phyloP scores from a whole-genome alignment of 176 grass and related monocot genomes.

The Carex scoparia region DNA sequence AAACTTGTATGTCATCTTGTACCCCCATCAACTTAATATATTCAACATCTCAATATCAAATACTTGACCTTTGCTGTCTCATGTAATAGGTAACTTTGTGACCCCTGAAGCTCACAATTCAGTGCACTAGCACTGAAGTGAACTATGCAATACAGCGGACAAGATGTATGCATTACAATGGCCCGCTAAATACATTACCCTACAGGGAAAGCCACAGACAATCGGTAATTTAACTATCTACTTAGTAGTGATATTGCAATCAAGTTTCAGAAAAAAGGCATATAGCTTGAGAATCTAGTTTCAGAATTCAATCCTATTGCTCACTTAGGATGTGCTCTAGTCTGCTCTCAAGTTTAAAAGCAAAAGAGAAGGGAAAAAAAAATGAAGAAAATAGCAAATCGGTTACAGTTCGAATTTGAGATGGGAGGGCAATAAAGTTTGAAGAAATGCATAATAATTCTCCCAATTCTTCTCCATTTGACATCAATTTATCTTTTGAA shows the following conservation, averaged over 20 bases:
- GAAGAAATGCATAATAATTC: not conserved
- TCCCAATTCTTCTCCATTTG: not conserved
- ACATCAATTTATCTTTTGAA: not conserved
- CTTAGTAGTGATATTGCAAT: not conserved
- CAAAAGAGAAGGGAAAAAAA: not conserved
- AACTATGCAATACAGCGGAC: not conserved
- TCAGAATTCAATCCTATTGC: not conserved
- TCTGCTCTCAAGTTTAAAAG: not conserved
- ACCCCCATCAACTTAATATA: not conserved
- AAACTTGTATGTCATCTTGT: not conserved
- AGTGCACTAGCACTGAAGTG: not conserved
- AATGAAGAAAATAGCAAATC: not conserved
- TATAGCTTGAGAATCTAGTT: too few species aligned
- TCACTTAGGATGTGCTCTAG: not conserved
- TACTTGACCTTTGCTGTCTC: not conserved
- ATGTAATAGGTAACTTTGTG: not conserved
- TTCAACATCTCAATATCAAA: not conserved
- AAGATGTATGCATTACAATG: not conserved
- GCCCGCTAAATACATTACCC: not conserved
- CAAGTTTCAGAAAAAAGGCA: not conserved
- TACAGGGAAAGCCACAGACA: too few species aligned
- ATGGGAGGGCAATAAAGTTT: not conserved
- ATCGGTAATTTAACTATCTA: not conserved
- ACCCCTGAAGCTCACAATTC: not conserved
- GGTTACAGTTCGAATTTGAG: not conserved